Evolutionary conservation across 2,329 filamentous ascomycete species (phyloP).

Genomic region (Berkeleyomyces rouxiae): DNA sequence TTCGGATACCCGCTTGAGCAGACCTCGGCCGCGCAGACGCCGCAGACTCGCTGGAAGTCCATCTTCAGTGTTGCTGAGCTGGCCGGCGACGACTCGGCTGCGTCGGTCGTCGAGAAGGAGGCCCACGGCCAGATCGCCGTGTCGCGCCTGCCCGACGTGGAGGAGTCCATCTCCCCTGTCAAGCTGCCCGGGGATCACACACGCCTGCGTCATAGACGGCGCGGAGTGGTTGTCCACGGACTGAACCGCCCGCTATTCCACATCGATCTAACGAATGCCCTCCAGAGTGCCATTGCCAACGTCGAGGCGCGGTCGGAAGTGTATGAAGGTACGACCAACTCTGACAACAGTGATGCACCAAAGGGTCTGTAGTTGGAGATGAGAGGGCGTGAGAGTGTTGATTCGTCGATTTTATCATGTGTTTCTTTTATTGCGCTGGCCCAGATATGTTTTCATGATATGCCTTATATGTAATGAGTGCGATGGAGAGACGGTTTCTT

Average conservation of each 20-base stretch:
- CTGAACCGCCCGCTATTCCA: slow-evolving; percentile 86
- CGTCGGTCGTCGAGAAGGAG: slow-evolving; percentile 47
- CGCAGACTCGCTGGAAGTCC: slow-evolving; percentile 66
- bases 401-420: neutral
- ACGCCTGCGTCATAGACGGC: slow-evolving; percentile 23
- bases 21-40: slow-evolving; percentile 24
- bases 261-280: slow-evolving; percentile 72
- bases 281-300: slow-evolving; percentile 76
- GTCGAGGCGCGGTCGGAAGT: slow-evolving; percentile 38
- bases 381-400: neutral
- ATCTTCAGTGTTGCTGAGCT: slow-evolving; percentile 89
- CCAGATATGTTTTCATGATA: neutral
- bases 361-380: neutral
- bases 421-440: neutral
- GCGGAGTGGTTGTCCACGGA: slow-evolving; percentile 58
- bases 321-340: neutral
- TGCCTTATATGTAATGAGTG: neutral
- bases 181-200: neutral
- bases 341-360: neutral
- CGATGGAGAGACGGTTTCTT: too few species aligned
- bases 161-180: neutral
- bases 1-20: slow-evolving; percentile 63
- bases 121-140: slow-evolving; percentile 33
- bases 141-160: slow-evolving; percentile 4
- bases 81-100: slow-evolving; percentile 53